A percentile compares a stretch with the other conserved stretches of the same genome.
Conservation (phyloP, 768 basidiomycete genomes). For the Lactarius sanguifluus region DNA sequence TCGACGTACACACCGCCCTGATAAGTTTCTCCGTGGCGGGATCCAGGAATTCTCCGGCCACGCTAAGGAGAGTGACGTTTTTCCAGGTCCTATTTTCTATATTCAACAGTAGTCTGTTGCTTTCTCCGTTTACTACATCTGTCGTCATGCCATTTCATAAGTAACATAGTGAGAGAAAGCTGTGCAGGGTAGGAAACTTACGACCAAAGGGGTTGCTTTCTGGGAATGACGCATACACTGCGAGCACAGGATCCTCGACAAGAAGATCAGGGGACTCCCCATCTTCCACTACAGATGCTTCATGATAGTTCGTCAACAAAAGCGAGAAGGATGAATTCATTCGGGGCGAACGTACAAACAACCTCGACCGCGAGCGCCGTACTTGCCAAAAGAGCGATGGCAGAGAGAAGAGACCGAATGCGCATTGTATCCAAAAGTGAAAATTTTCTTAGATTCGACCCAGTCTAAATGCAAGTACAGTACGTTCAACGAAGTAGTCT, state of each 20-base stretch:
- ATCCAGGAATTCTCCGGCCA: constrained; percentile 68
- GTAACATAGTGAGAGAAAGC: constrained; percentile 5
- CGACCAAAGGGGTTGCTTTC: constrained; percentile 76
- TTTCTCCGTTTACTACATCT: constrained; percentile 86
- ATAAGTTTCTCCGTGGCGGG: constrained; percentile 60
- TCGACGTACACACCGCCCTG: constrained; percentile 61
- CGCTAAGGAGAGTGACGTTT: constrained; percentile 64
- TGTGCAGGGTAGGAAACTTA: constrained; percentile 41
- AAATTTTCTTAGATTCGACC: constrained; percentile 2
- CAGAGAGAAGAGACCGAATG: constrained; percentile 21
- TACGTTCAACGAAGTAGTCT: not conserved
- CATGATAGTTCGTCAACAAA: not conserved
- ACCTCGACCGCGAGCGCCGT: constrained; percentile 26
- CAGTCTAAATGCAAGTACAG: not conserved
- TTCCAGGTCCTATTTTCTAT: constrained; percentile 76
- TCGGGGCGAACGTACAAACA: constrained; percentile 23
- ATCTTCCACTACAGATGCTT: constrained; percentile 10
- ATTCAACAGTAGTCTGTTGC: constrained; percentile 60
- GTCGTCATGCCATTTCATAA: constrained; percentile 8
- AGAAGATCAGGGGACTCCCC: constrained; percentile 34
- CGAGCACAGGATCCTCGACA: constrained; percentile 52
- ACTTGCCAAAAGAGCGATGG: constrained; percentile 25
- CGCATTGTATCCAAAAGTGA: constrained; percentile 23
- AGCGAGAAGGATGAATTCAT: not conserved
- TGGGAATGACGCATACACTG: constrained; percentile 56